Conservation (phyloP, 495 filamentous ascomycete genomes). For the Neurospora sublineolata region DNA sequence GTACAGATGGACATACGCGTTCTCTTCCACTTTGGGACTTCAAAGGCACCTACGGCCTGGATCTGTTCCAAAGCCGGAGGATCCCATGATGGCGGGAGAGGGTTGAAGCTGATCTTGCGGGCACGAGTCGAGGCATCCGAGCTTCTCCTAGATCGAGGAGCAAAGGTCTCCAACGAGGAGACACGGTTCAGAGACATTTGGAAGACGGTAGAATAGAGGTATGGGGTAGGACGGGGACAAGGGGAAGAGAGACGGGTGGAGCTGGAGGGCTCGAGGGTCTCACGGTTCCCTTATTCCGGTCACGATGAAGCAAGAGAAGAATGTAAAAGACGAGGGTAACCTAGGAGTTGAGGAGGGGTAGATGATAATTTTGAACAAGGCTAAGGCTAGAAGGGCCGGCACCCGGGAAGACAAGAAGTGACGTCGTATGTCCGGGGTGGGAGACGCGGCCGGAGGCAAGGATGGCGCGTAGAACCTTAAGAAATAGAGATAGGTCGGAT, state of each 20-base stretch:
- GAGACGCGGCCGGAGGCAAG: neutral
- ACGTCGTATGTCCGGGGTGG: neutral
- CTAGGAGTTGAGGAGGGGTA: neutral
- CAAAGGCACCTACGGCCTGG: slow-evolving; percentile 54
- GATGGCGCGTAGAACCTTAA: neutral
- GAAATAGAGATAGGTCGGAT: neutral
- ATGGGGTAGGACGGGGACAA: neutral
- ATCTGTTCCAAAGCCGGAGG: slow-evolving; percentile 19
- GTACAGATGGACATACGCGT: slow-evolving; percentile 39
- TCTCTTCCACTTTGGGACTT: slow-evolving; percentile 53
- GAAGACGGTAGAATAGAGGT: neutral
- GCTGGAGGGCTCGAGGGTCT: neutral
- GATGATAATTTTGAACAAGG: neutral
- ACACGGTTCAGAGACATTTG: slow-evolving; percentile 41
- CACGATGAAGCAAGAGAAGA: neutral
- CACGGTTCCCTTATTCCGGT: neutral
- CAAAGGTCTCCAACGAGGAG: slow-evolving; percentile 39
- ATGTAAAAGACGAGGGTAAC: neutral
- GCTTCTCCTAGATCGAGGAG: slow-evolving; percentile 28
- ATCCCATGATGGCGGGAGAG: slow-evolving; percentile 39
- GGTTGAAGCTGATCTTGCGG: slow-evolving; percentile 43
- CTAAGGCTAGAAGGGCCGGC: neutral
- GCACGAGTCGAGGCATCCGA: slow-evolving; percentile 30
- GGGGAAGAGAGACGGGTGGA: neutral
- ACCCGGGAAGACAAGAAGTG: neutral